phyloP scores from a whole-genome alignment of 306 rosid genomes.

The Lupinus albus region DNA sequence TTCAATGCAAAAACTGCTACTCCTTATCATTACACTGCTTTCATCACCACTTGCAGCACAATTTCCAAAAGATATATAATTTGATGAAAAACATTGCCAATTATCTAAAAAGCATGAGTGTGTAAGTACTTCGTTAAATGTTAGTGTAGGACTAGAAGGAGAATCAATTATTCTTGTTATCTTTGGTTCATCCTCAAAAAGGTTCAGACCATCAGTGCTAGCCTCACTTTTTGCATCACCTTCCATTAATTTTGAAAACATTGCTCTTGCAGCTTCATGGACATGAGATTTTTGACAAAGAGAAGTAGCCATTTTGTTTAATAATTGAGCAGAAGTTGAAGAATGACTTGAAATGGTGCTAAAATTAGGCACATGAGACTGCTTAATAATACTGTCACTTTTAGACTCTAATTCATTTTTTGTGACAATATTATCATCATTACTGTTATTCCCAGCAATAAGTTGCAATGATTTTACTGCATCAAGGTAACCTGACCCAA shows the following conservation, averaged over 20 bases:
- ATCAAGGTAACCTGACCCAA: conserved; percentile 13
- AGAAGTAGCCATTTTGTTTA: conserved; percentile 39
- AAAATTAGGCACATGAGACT: background rate
- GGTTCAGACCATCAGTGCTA: background rate
- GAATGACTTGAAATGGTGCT: background rate
- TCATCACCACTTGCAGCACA: conserved; percentile 5
- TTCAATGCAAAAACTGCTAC: background rate
- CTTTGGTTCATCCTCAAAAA: background rate
- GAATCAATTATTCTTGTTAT: background rate
- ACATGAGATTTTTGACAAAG: conserved; percentile 3
- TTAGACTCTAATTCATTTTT: background rate
- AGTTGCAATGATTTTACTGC: conserved; percentile 4
- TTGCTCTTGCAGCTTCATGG: conserved; percentile 25
- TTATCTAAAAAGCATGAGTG: conserved; percentile 30
- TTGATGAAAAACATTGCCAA: conserved; percentile 27
- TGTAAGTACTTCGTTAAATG: background rate
- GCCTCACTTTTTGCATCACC: conserved; percentile 5
- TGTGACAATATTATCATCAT: too few species aligned
- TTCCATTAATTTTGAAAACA: background rate
- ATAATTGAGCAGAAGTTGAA: conserved; percentile 16
- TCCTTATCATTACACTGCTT: background rate
- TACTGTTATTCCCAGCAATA: background rate
- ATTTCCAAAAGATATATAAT: conserved; percentile 4
- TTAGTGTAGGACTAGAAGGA: background rate
- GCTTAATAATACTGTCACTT: too few species aligned